These are phyloP conservation scores for Termitomyces heimii DNA, from an alignment of 768 basidiomycete genomes.

Conservation along the genomic window DNA sequence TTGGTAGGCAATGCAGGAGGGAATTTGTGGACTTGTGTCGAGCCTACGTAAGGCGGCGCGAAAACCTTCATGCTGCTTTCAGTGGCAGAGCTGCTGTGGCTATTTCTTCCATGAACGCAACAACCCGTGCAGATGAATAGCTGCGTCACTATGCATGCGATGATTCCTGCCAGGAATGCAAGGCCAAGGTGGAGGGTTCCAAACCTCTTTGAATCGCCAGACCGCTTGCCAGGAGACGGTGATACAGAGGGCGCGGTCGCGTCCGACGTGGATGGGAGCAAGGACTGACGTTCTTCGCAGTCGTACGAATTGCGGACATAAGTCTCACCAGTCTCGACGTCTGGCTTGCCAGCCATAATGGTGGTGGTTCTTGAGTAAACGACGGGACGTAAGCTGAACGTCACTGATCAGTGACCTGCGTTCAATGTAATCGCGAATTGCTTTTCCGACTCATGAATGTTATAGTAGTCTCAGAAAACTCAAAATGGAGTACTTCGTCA, in stretches of 20 bases:
- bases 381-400: not conserved
- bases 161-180: conserved; percentile 50
- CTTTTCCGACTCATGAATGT: no score
- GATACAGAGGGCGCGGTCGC: conserved; percentile 1
- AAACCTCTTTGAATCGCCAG: conserved; percentile 15
- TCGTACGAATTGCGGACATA: conserved; percentile 11
- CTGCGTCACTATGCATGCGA: conserved; percentile 46
- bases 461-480: no score
- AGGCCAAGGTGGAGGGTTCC: conserved; percentile 31
- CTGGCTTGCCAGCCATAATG: conserved; percentile 14
- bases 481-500: no score
- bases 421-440: no score
- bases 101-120: conserved; percentile 19
- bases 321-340: conserved; percentile 17
- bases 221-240: not conserved
- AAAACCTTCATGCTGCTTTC: conserved; percentile 15
- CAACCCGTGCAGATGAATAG: conserved; percentile 37
- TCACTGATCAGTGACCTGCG: not conserved
- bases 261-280: conserved; percentile 23
- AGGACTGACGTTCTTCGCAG: conserved; percentile 27
- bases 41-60: conserved; percentile 59
- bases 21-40: conserved; percentile 60
- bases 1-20: conserved; percentile 76
- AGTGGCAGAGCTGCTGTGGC: not conserved
- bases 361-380: not conserved